Evolutionary conservation across 805 yeast species (phyloP), one percentile per base, ranked within the genome.

Genomic region (Candida hispaniensis): DNA sequence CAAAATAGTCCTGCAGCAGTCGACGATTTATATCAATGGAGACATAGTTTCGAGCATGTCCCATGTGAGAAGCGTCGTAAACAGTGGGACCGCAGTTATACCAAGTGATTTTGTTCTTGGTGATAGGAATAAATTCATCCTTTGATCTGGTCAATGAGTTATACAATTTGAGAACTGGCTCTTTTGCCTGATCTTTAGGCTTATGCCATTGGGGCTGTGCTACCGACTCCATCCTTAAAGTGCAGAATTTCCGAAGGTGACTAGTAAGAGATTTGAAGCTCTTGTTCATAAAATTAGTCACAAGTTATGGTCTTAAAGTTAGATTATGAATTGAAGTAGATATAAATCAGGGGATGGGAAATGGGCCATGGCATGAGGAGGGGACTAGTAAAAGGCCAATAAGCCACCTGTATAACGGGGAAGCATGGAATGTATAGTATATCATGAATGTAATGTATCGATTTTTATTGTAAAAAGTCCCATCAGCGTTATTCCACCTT

Each of bases 21-120:
- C 98, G 70, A 55, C 98, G 74, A 54, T 85, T 80, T 53, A 91
- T 83, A 56, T 91, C 98, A 35, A 80, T 81, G 7, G 94, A 73
- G 32, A 91, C 97, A 51, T 91, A 91, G 60, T 91, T 91, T 58
- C 98, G 69, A 9, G 98, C 98, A 56, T 91, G 98, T 14, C 98
- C 98, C 96, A 91, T 85, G 54, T 91, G 98, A 34, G 86, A 73
- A 19, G 91, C 74, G 58, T 91, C 94, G 53, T 91, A 91, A 10
- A 91, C 98, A 0, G 98, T 91, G 8, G 98, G 98, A 5, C 98
- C 98, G 68, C 98, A 91, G 40, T 85, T 80, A 62, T 91, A 91
- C 98, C 98, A 91, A 1, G 85, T 69, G 32, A 91, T 79, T 41
- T 71, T 69, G 20, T 52, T 53, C 2, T 71, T 69, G 16, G 63